Conservation (phyloP, 306 rosid species). For the Adenanthera pavonina region DNA sequence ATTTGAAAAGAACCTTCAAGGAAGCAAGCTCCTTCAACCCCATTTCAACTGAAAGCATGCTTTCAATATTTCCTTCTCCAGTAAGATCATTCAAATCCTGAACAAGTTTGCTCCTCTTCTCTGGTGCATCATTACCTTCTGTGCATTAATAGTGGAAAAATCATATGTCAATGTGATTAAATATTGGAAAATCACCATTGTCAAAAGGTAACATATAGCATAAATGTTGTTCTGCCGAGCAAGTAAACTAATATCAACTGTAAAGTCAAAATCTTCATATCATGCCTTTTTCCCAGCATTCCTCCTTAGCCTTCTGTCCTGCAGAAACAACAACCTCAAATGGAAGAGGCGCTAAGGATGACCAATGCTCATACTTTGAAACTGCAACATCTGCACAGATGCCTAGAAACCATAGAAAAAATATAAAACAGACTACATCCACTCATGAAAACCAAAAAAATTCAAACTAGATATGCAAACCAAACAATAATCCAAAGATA, state of each 20-base stretch:
- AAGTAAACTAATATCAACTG: conserved; percentile 38
- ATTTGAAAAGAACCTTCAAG: conserved; percentile 69
- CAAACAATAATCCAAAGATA: neutral
- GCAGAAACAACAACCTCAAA: conserved; percentile 97
- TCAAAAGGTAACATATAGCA: conserved; percentile 31
- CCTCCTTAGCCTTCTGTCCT: conserved; percentile 98
- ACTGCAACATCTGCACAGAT: conserved; percentile 91
- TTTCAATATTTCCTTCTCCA: conserved; percentile 97
- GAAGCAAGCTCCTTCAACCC: conserved; percentile 92
- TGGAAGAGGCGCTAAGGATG: conserved; percentile 98
- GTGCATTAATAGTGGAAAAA: conserved; percentile 9
- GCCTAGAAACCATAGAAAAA: conserved; percentile 59
- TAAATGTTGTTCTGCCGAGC: conserved; percentile 20
- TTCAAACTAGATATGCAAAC: conserved; percentile 31
- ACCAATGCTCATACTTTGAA: conserved; percentile 92
- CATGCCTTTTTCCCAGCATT: conserved; percentile 82
- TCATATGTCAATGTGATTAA: conserved; percentile 7
- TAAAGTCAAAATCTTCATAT: conserved; percentile 37
- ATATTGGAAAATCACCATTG: conserved; percentile 31
- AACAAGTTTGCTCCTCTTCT: conserved; percentile 71
- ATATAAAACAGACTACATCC: conserved; percentile 34
- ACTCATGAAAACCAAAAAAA: conserved; percentile 36
- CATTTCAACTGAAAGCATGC: conserved; percentile 98
- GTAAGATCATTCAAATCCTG: conserved; percentile 85
- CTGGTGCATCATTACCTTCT: conserved; percentile 73